Evolutionary conservation across 106 monocot species (phyloP), one percentile per base, ranked within the genome.

Genomic region (Apostasia shenzhenica): DNA sequence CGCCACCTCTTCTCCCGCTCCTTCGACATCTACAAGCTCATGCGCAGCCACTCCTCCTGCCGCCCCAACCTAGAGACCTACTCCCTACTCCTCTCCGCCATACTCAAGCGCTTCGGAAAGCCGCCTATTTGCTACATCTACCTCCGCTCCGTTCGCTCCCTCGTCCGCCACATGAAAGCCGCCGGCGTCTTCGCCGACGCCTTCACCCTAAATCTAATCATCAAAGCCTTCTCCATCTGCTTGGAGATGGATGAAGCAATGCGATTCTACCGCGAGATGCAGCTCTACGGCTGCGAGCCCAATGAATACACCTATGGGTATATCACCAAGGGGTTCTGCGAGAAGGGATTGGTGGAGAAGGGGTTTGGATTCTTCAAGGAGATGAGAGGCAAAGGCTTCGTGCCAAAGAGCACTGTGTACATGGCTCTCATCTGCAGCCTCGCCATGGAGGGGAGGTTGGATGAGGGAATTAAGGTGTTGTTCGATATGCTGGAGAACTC

Each of bases 191-290:
- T 99, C 55, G 87, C 87, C 0, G 99, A 99, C 73, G 66, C 80
- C 12, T 81, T 75, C 68, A 59, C 75, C 1, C 60, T 85, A 39
- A 99, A 99, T 54, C 70, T 87, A 8, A 84, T 93, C 47, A 85
- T 99, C 70, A 99, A 99, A 76, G 99, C 93, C 3, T 88, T 80
- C 66, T 73, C 83, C 14, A 80, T 60, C 44, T 99, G 90, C 76
- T 48, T 87, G 37, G 92, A 99, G 69, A 85, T 88, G 81, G 87
- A 93, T 14, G 99, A 90, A 39, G 93, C 99, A 0, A 43, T 93
- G 11, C 74, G 78, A 52, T 81, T 92, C 26, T 99, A 81, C 70
- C 73, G 68, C 5, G 93, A 87, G 68, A 93, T 99, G 85, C 83
- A 82, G 8, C 71, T 99, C 8, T 90, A 93, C 67, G 75, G 81